Evolutionary conservation across 192 early-diverging fungal species (phyloP), one percentile per base, ranked within the genome.

Genomic region (Gorgonomyces haynaldii): DNA sequence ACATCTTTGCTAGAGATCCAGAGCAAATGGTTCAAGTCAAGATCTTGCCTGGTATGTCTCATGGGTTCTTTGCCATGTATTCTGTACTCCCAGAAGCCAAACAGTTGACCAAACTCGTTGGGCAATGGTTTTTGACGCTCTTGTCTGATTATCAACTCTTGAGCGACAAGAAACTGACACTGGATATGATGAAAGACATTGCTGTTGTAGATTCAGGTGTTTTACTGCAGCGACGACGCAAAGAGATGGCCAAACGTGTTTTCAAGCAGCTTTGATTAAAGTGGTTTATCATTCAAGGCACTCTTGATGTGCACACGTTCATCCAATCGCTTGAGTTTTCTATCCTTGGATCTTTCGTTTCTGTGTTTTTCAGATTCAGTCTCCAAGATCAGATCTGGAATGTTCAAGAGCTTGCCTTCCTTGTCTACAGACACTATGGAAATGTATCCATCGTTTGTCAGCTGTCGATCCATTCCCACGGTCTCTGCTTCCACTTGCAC

Each of bases 41-140:
- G 16, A 79, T 91, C 42, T 58, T 88, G 6, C 77, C 83, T 37
- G 88, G 86, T 5, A 62, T 85, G 5, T 72, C 68, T 23, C 71
- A 78, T 50, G 75, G 40, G 3, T 54, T 76, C 22, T 50, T 76
- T 17, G 67, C 81, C 43, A 88, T 88, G 86, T 66, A 69, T 42
- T 45, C 70, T 10, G 54, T 91, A 8, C 60, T 87, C 1, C 88
- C 88, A 2, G 88, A 91, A 45, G 81, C 74, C 26, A 52, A 43
- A 19, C 70, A 72, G 31, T 55, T 65, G 20, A 51, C 54, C 15
- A 23, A 52, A n/a, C 49, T 73, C 19, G 55, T 49, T 2, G 48
- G 52, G 7, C 61, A 64, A 32, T 73, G 70, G 70, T 55, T 59
- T 41, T n/a, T n/a, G n/a, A n/a, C n/a, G n/a, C n/a, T n/a, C n/a